phyloP scores from a whole-genome alignment of 2,329 filamentous ascomycete genomes.

The Penicillium verrucosum region DNA sequence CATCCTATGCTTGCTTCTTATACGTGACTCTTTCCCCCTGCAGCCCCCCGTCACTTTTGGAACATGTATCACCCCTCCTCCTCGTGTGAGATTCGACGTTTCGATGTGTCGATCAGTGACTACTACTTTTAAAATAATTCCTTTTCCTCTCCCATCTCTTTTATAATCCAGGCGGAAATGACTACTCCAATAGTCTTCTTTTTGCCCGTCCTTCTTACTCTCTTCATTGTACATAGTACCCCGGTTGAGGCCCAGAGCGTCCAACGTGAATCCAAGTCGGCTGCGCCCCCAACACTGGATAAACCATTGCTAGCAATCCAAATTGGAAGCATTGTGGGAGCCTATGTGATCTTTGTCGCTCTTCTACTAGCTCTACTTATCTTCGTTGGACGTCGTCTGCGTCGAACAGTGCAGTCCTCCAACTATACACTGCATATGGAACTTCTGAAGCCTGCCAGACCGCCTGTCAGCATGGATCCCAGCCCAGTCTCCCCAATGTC shows the following conservation, averaged over 20 bases:
- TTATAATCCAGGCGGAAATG: constrained; percentile 20
- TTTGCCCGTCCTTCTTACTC: constrained; percentile 54
- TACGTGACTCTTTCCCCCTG: constrained; percentile 19
- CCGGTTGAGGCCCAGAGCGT: constrained; percentile 35
- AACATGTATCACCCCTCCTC: constrained; percentile 18
- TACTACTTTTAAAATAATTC: constrained; percentile 15
- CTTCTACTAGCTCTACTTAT: constrained; percentile 67
- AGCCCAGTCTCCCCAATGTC: constrained; percentile 36
- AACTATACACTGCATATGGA: constrained; percentile 54
- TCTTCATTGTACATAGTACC: constrained; percentile 43
- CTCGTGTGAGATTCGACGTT: constrained; percentile 28
- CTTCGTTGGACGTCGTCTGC: constrained; percentile 56
- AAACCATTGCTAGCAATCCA: constrained; percentile 70
- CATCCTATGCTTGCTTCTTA: constrained; percentile 23
- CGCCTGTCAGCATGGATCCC: constrained; percentile 29
- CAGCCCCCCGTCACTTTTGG: constrained; percentile 19
- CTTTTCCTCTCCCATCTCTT: constrained; percentile 2
- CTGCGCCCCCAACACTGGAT: constrained; percentile 50
- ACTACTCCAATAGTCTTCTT: constrained; percentile 39
- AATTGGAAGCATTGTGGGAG: constrained; percentile 77
- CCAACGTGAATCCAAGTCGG: constrained; percentile 44
- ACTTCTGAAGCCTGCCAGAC: constrained; percentile 50
- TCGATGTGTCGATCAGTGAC: constrained; percentile 22
- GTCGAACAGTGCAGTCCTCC: constrained; percentile 51
- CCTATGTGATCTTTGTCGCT: constrained; percentile 75